Evolutionary conservation across 768 basidiomycete genomes (phyloP), one percentile per base, ranked within the genome.

Genomic region (Heimioporus sp.): DNA sequence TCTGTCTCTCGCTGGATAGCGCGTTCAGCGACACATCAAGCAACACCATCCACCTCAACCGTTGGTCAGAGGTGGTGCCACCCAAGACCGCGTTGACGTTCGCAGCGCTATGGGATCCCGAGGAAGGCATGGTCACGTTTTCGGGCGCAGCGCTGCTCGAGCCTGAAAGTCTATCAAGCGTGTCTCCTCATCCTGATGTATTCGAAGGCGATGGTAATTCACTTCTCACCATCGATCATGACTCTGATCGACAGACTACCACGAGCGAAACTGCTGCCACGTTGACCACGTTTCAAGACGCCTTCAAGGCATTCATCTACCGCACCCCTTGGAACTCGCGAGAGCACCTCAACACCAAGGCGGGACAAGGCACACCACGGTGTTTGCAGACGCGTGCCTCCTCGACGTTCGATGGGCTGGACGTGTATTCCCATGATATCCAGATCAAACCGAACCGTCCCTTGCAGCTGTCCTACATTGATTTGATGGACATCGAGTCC

Each of bases 41-140:
- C 44, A 48, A 17, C 19, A 55, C 57, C 17, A 12, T 19, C 34
- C 49, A 52, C n/a, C 54, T 63, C 39, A 64, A 59, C 44, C 76
- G 80, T 34, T 84, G 81, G 83, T 82, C 82, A 13, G 77, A 82
- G 28, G 66, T 82, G 42, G 70, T 81, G 7, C 80, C 81, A 16
- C 80, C 82, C 5, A 76, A 79, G 48, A 69, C 78, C 24, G 81
- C 76, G 3, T 68, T 84, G 54, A 80, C 76, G 3, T 85, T 85
- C 57, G 83, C 80, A 5, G 80, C 81, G 7, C 63, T 83, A 31
- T 85, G 79, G 78, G 81, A 82, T 52, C 77, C 78, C 2, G 75
- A 77, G 1, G 77, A 81, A 7, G 83, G 80, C 32, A 73, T 83
- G 56, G 72, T 83, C 53, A 75, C 77, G 31, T 83, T 85, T 61